These are phyloP conservation scores for Sporothrix pseudoabietina DNA, from an alignment of 2,329 filamentous ascomycete species.

Conservation along the genomic window DNA sequence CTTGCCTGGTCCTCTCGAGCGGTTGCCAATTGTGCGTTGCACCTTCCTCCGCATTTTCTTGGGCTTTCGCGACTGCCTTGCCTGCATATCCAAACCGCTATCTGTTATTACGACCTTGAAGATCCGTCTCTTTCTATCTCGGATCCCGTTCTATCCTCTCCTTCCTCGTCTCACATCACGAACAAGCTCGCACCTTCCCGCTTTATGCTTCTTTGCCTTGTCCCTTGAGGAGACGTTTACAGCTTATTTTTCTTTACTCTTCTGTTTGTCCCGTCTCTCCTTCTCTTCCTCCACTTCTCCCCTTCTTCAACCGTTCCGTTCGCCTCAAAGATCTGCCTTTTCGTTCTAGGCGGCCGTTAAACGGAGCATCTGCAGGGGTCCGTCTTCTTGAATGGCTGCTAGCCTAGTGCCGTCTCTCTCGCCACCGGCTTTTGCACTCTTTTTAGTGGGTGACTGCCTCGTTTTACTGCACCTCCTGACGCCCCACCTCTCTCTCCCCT, in stretches of 20 bases:
- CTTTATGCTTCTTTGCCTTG: slow-evolving; percentile 14
- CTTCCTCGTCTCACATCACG: slow-evolving; percentile 2
- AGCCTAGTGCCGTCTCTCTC: slow-evolving; percentile 13
- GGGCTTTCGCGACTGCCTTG: neutral
- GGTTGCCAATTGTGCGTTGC: neutral
- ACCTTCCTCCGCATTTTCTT: slow-evolving; percentile 10
- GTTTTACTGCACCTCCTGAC: neutral
- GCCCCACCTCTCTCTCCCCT: neutral
- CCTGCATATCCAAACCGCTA: neutral
- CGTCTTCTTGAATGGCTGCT: slow-evolving; percentile 1
- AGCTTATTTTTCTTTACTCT: neutral
- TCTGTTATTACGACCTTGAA: neutral
- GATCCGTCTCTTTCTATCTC: neutral
- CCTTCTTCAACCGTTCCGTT: neutral
- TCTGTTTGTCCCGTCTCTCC: neutral
- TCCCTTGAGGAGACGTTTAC: neutral
- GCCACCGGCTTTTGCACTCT: neutral
- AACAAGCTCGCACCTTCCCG: slow-evolving; percentile 1
- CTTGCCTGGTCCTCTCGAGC: neutral
- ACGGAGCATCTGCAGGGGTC: slow-evolving; percentile 24
- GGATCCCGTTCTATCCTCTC: neutral
- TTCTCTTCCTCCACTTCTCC: neutral
- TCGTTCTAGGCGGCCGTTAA: slow-evolving; percentile 28
- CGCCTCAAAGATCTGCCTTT: slow-evolving; percentile 23
- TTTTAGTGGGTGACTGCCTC: slow-evolving; percentile 23